Evolutionary conservation across 768 basidiomycete genomes (phyloP), one percentile per base, ranked within the genome.

Genomic region (Macrolepiota albuminosa): DNA sequence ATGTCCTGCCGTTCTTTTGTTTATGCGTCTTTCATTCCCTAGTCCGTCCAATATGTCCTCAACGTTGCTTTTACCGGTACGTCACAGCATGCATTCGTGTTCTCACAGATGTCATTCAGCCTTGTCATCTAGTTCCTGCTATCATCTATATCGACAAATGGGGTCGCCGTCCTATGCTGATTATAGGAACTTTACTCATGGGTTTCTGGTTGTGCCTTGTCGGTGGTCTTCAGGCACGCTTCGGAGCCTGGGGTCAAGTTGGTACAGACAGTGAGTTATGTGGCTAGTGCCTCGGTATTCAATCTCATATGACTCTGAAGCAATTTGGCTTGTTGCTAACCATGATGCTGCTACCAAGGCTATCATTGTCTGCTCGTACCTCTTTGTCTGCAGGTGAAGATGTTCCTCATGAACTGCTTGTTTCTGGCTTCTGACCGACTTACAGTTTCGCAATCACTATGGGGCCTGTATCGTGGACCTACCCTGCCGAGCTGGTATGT

Each of bases 201-300:
- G 86, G 86, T 52, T 84, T 87, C 78, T 91, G 82, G 79, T 80
- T 91, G 64, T 86, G 78, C 76, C 82, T 90, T 52, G 90, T 91
- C 64, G 89, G 89, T 56, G 87, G 86, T 56, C 78, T 91, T 18
- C 89, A 91, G 71, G 87, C 79, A 24, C 69, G 77, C 43, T 90
- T 81, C 62, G 88, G 89, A 33, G 69, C 78, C 56, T 89, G 88
- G 88, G 84, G 81, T 6, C 61, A 43, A 1, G 68, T 85, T 54
- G 75, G 78, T 48, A 70, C 65, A 26, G 57, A 61, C 42, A 63
- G 71, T 69, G 31, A 2, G 49, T 59, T 33, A 42, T 1, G 21
- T 29, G 9, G 6, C 34, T 33, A 4, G 6, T 29, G 1, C 13
- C n/a, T 29, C 11, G 2, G 13, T 14, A 14, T 8, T 14, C 0